Conservation (phyloP, 768 basidiomycete genomes). For the Mycena crocata region DNA sequence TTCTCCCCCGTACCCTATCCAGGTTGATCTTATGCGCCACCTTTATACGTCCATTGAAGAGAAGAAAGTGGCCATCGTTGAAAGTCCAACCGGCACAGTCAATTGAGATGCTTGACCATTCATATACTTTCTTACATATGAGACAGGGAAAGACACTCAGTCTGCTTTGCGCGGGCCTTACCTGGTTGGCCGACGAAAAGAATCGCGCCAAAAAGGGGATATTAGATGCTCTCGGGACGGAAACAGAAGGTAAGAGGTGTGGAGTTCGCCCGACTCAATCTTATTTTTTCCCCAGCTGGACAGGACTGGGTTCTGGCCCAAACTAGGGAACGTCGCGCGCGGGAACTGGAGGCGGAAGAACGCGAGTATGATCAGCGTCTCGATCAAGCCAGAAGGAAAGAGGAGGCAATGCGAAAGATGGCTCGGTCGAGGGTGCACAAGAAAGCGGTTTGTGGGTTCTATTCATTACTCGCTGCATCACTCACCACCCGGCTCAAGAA, state of each 20-base stretch:
- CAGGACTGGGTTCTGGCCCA: constrained; percentile 85
- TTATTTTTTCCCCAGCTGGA: constrained; percentile 45
- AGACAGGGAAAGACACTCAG: constrained; percentile 87
- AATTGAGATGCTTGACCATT: constrained; percentile 34
- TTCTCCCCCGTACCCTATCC: constrained; percentile 84
- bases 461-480: neutral
- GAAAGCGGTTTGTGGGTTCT: constrained; percentile 57
- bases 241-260: constrained; percentile 37
- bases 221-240: constrained; percentile 54
- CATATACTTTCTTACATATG: neutral
- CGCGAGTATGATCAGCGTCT: constrained; percentile 72
- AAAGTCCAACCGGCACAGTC: constrained; percentile 92
- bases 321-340: constrained; percentile 69
- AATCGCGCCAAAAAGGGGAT: constrained; percentile 77
- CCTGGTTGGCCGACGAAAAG: constrained; percentile 80
- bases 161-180: constrained; percentile 78
- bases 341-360: constrained; percentile 77
- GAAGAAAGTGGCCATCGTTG: constrained; percentile 83
- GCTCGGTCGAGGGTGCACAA: constrained; percentile 71
- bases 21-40: constrained; percentile 88
- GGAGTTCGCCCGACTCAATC: neutral
- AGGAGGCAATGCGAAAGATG: constrained; percentile 64
- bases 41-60: constrained; percentile 83
- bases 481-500: constrained; percentile 24
- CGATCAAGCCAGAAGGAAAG: constrained; percentile 69